Evolutionary conservation across 768 basidiomycete genomes (phyloP).

Genomic region (Pleurotus tuber-regium): DNA sequence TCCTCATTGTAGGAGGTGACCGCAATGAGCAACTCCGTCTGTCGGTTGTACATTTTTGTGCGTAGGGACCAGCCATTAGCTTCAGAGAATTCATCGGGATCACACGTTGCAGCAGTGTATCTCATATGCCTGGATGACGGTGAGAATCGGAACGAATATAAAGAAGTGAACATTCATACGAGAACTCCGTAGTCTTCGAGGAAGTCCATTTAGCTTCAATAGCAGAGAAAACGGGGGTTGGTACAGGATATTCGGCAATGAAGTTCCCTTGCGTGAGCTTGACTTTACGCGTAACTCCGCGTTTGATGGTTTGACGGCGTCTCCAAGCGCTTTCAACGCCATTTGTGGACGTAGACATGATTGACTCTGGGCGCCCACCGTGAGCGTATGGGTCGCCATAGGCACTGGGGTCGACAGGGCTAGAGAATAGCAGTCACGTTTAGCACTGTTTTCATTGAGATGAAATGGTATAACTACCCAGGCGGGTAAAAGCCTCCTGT

Average conservation of each 20-base stretch:
- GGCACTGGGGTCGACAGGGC: constrained; percentile 52
- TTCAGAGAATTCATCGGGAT: constrained; percentile 85
- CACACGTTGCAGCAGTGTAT: constrained; percentile 89
- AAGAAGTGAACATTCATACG: constrained; percentile 47
- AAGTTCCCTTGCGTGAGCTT: constrained; percentile 93
- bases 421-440: constrained; percentile 24
- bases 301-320: constrained; percentile 87
- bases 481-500: constrained; percentile 74
- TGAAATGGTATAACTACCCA: constrained; percentile 47
- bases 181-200: constrained; percentile 84
- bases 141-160: neutral
- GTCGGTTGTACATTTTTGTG: constrained; percentile 79
- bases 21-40: constrained; percentile 92
- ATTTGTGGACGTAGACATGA: constrained; percentile 51
- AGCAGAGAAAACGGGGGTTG: constrained; percentile 78
- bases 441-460: constrained; percentile 7
- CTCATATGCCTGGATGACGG: constrained; percentile 70
- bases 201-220: constrained; percentile 76
- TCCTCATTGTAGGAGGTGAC: constrained; percentile 94
- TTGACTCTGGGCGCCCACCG: constrained; percentile 45
- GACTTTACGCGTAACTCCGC: constrained; percentile 90
- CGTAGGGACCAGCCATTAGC: constrained; percentile 84
- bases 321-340: constrained; percentile 62
- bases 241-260: constrained; percentile 86
- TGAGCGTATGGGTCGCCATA: constrained; percentile 65